Percentiles rank a stretch among this genome's conserved stretches.
These are phyloP conservation scores for Apiospora sp. DNA, from an alignment of 2,329 filamentous ascomycete species.

Conservation along the genomic window DNA sequence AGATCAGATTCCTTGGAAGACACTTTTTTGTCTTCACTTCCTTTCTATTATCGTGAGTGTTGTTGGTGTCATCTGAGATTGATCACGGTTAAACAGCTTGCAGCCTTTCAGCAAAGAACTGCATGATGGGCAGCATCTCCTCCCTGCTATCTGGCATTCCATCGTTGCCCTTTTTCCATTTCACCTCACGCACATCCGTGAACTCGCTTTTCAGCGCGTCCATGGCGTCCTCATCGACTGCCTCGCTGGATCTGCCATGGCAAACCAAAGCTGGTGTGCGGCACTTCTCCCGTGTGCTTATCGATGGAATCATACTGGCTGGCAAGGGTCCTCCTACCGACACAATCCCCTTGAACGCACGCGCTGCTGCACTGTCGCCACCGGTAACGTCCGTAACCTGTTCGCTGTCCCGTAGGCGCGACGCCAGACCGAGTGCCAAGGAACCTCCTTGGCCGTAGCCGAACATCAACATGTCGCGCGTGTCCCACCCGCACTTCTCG, in stretches of 20 bases:
- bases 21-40: not conserved
- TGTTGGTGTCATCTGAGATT: too few species aligned
- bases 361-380: slow-evolving; percentile 27
- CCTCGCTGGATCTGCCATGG: slow-evolving; percentile 57
- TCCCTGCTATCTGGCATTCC: slow-evolving; percentile 84
- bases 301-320: slow-evolving; percentile 55
- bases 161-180: slow-evolving; percentile 76
- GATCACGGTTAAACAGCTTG: not conserved
- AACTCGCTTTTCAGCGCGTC: slow-evolving; percentile 73
- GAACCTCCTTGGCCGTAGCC: slow-evolving; percentile 75
- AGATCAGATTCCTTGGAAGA: slow-evolving; percentile 12
- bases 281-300: slow-evolving; percentile 59
- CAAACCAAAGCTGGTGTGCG: slow-evolving; percentile 71
- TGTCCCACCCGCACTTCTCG: slow-evolving; percentile 64
- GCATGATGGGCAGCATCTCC: slow-evolving; percentile 91
- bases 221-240: slow-evolving; percentile 65
- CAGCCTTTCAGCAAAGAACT: slow-evolving; percentile 76
- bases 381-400: slow-evolving; percentile 46
- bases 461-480: slow-evolving; percentile 67
- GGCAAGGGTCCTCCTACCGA: slow-evolving; percentile 70
- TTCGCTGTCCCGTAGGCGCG: slow-evolving; percentile 48
- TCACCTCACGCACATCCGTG: slow-evolving; percentile 69
- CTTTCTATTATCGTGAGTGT: not conserved
- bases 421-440: slow-evolving; percentile 64
- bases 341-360: slow-evolving; percentile 63